These are phyloP conservation scores for Saturnispora saitoi DNA, from an alignment of 805 yeast genomes.

Conservation along the genomic window DNA sequence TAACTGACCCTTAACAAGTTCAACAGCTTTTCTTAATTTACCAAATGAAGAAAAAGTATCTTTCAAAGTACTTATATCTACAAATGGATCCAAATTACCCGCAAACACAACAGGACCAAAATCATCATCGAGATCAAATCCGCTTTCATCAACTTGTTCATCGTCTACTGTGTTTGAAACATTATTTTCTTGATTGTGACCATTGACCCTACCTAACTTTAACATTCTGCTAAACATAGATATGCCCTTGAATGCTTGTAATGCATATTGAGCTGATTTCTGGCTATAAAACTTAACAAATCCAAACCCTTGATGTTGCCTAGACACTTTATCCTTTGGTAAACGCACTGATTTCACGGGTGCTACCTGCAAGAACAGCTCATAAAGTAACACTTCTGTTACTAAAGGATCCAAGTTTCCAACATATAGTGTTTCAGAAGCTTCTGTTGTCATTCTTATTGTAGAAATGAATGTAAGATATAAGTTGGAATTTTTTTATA, in stretches of 20 bases:
- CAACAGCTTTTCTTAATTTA: slow-evolving; percentile 35
- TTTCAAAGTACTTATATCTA: slow-evolving; percentile 48
- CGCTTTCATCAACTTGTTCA: slow-evolving; percentile 7
- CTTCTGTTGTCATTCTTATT: neutral
- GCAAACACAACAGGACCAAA: slow-evolving; percentile 45
- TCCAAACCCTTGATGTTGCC: slow-evolving; percentile 78
- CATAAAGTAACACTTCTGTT: slow-evolving; percentile 64
- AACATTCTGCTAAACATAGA: slow-evolving; percentile 53
- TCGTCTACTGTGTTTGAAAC: slow-evolving; percentile 8
- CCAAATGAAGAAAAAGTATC: slow-evolving; percentile 69
- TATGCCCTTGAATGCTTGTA: slow-evolving; percentile 50
- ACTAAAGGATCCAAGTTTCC: slow-evolving; percentile 78
- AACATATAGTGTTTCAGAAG: slow-evolving; percentile 55
- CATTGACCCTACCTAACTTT: slow-evolving; percentile 43
- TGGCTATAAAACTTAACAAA: slow-evolving; percentile 61
- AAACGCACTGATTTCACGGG: slow-evolving; percentile 63
- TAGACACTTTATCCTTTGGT: slow-evolving; percentile 70
- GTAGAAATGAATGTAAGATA: neutral
- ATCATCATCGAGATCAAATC: slow-evolving; percentile 14
- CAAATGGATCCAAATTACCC: slow-evolving; percentile 57
- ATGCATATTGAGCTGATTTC: slow-evolving; percentile 64
- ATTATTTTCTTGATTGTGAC: neutral
- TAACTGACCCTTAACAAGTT: slow-evolving; percentile 38
- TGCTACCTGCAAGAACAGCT: slow-evolving; percentile 76
- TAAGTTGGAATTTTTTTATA: neutral